phyloP scores from a whole-genome alignment of 306 rosid genomes.

The Trifolium repens region DNA sequence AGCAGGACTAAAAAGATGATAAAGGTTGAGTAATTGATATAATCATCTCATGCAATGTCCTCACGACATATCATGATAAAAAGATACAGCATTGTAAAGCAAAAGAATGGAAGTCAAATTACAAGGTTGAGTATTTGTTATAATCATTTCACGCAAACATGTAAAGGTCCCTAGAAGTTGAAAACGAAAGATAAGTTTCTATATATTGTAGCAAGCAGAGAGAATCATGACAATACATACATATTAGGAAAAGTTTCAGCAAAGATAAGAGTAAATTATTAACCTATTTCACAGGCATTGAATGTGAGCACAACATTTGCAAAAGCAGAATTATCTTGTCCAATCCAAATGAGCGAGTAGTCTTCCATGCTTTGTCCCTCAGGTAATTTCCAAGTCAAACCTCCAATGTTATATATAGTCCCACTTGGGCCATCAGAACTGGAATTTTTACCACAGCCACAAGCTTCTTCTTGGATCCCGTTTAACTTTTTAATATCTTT shows the following conservation, averaged over 20 bases:
- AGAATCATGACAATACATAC: slow-evolving; percentile 29
- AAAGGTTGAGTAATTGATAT: neutral
- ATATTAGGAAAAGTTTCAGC: neutral
- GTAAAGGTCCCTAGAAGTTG: neutral
- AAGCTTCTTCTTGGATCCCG: slow-evolving; percentile 44
- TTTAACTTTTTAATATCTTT: slow-evolving; percentile 45
- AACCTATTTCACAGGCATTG: slow-evolving; percentile 91
- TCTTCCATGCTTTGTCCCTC: slow-evolving; percentile 73
- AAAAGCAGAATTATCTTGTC: slow-evolving; percentile 80
- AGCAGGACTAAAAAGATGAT: slow-evolving; percentile 6
- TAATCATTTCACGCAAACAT: slow-evolving; percentile 16
- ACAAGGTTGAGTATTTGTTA: neutral
- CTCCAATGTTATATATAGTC: slow-evolving; percentile 62
- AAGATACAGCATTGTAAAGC: slow-evolving; percentile 12
- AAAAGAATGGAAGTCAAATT: slow-evolving; percentile 7
- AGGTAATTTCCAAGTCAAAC: slow-evolving; percentile 74
- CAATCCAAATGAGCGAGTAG: slow-evolving; percentile 81
- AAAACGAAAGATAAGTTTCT: slow-evolving; percentile 22
- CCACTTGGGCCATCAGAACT: slow-evolving; percentile 40
- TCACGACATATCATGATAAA: slow-evolving; percentile 11
- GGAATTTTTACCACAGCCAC: slow-evolving; percentile 38
- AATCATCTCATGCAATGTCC: neutral
- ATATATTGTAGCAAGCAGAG: slow-evolving; percentile 11
- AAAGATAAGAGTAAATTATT: slow-evolving; percentile 13
- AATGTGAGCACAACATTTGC: slow-evolving; percentile 80